Conservation (phyloP, 495 filamentous ascomycete genomes). For the Trichoderma virens region DNA sequence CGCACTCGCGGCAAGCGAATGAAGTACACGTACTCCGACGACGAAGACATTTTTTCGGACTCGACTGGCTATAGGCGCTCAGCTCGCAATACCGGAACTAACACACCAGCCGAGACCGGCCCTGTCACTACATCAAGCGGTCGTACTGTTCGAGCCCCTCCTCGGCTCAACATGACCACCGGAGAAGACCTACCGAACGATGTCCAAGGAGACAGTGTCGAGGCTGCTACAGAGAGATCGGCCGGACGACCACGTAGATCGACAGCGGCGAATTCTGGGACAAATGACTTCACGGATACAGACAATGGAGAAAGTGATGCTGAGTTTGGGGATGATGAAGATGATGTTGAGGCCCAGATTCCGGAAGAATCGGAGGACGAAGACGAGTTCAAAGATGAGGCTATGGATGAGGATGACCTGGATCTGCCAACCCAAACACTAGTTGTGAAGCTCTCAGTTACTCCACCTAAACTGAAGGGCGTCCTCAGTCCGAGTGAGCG, state of each 20-base stretch:
- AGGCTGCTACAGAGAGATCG: constrained; percentile 24
- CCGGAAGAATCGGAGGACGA: constrained; percentile 44
- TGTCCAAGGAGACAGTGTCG: constrained; percentile 24
- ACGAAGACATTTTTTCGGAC: constrained; percentile 74
- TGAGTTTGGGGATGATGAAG: constrained; percentile 56
- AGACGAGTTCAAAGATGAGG: constrained; percentile 50
- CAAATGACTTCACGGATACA: constrained; percentile 49
- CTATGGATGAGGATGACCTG: constrained; percentile 45
- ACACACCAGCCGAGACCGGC: constrained; percentile 62
- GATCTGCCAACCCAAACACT: constrained; percentile 43
- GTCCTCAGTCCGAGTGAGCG: constrained; percentile 14
- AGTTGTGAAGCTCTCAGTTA: constrained; percentile 55
- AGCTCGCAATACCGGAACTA: constrained; percentile 61
- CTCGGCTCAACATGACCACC: constrained; percentile 71
- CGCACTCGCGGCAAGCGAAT: constrained; percentile 91
- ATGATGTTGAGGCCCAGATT: constrained; percentile 49
- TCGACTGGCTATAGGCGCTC: constrained; percentile 59
- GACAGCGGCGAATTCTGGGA: constrained; percentile 31
- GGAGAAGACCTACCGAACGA: constrained; percentile 13
- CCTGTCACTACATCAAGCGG: constrained; percentile 88
- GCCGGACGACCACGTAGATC: constrained; percentile 31
- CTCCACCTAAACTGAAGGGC: constrained; percentile 7
- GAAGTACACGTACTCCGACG: constrained; percentile 92
- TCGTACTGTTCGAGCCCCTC: constrained; percentile 70
- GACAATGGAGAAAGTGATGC: constrained; percentile 68